phyloP scores from a whole-genome alignment of 768 basidiomycete species.

The Sporobolomyces roseus region DNA sequence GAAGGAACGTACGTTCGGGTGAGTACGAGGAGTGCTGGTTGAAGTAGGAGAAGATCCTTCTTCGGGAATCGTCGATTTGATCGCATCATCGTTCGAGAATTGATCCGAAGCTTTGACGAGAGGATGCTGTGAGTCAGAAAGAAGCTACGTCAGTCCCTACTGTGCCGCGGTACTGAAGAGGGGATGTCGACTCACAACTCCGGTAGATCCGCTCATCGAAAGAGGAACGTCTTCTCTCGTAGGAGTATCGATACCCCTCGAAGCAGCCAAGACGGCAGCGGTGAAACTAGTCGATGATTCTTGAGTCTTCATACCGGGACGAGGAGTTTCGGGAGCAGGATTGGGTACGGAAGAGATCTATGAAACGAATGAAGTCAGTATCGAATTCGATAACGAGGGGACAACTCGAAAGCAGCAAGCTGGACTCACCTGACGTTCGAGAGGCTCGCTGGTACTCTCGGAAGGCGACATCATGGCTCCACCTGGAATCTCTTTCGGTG shows the following conservation, averaged over 20 bases:
- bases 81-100: background rate
- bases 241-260: conserved; percentile 17
- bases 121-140: background rate
- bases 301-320: background rate
- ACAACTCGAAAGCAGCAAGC: background rate
- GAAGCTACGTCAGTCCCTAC: too few species aligned
- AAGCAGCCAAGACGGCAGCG: conserved; percentile 27
- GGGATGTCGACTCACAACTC: background rate
- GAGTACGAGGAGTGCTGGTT: background rate
- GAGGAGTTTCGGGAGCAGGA: background rate
- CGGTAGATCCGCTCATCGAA: conserved; percentile 6
- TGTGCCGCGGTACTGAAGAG: too few species aligned
- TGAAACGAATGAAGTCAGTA: background rate
- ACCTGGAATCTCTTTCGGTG: background rate
- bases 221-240: conserved; percentile 6
- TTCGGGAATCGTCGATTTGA: background rate
- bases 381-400: background rate
- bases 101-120: background rate
- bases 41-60: background rate
- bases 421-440: conserved; percentile 26
- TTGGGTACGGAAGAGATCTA: background rate
- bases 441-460: background rate
- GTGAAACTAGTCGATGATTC: conserved; percentile 15
- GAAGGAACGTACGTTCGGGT: conserved; percentile 8
- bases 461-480: too few species aligned